Percentiles rank a stretch among this genome's conserved stretches.
phyloP scores from a whole-genome alignment of 2,329 filamentous ascomycete genomes.

The Didymella pinodella region DNA sequence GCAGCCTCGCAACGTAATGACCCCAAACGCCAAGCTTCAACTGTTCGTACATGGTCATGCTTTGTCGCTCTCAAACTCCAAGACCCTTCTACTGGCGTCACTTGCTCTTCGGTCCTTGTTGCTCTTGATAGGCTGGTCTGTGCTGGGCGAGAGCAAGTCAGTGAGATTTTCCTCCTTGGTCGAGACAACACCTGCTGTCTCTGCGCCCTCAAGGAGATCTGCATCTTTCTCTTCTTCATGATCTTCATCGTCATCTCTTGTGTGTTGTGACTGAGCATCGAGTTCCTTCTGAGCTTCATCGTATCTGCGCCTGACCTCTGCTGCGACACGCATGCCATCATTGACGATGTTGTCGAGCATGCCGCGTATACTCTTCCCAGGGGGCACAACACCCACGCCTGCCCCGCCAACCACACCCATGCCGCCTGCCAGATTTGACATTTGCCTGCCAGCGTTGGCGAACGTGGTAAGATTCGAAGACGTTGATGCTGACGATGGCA shows the following conservation, averaged over 20 bases:
- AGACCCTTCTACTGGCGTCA: constrained; percentile 47
- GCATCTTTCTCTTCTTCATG: constrained; percentile 61
- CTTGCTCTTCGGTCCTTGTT: constrained; percentile 42
- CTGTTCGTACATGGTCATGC: constrained; percentile 15
- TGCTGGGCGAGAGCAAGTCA: constrained; percentile 29
- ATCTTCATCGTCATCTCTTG: constrained; percentile 67
- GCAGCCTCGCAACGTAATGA: constrained; percentile 6
- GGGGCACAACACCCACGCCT: constrained; percentile 64
- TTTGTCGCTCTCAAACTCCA: constrained; percentile 51
- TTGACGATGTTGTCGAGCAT: constrained; percentile 98
- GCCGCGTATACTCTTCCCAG: constrained; percentile 80
- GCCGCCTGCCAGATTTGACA: constrained; percentile 51
- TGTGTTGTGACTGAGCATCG: constrained; percentile 74
- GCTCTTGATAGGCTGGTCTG: constrained; percentile 38
- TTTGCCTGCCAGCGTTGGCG: constrained; percentile 67
- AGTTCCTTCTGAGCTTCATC: constrained; percentile 94
- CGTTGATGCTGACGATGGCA: constrained; percentile 59
- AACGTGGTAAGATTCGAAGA: constrained; percentile 85
- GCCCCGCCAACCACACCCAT: constrained; percentile 56
- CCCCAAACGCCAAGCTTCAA: constrained; percentile 19
- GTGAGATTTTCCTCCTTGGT: constrained; percentile 32
- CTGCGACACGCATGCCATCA: constrained; percentile 94
- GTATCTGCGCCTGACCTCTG: constrained; percentile 89
- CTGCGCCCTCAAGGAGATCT: constrained; percentile 60
- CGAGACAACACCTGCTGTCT: constrained; percentile 55